Base-by-base conservation (phyloP, 805 yeast species). In the Nadsonia fulvescens region DNA sequence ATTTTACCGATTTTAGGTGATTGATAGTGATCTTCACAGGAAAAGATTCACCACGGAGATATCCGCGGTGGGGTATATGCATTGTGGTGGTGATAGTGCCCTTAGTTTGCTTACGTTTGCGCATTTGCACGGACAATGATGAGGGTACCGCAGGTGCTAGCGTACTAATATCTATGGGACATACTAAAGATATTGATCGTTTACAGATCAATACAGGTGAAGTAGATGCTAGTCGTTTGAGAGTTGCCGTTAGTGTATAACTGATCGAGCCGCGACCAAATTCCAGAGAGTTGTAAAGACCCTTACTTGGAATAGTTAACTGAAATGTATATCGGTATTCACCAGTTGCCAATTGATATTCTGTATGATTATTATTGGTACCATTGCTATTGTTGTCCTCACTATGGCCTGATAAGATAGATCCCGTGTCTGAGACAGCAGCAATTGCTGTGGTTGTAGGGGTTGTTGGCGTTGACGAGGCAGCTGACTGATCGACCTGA, bases 271-370 rank as follows among this genome's bases (percentile, higher is more conserved):
- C 94, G 39, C 70, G 69, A 37, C 83, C 93, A 39, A 82, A 82
- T 36, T 70, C 71, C 14, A 82, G 63, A 26, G 81, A 69, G 12
- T 89, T 75, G 46, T 59, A 72, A 3, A 78, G 61, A 36, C 75
- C 64, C 35, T 66, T 68, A 37, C 61, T 62, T 1, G 94, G 93
- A n/a, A 82, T 57, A 37, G 67, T 72, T 22, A 82, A 76, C 24
- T 74, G 66, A 43, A 82, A 83, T 12, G 93, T 93, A 44, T 83
- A 82, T 18, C 78, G 53, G 48, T 82, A 94, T 42, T 77, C 86
- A 21, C 94, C 94, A 12, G 15, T 24, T 11, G 12, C 23, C 15
- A 17, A 14, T 16, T 6, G 27, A 24, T 6, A 24, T 6, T 6
- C 14, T n/a, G 10, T 8, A 15, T 15, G 8, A 8, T 9, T 6